Conservation (phyloP, 2,329 filamentous ascomycete species). For the Xylariaceae sp. region DNA sequence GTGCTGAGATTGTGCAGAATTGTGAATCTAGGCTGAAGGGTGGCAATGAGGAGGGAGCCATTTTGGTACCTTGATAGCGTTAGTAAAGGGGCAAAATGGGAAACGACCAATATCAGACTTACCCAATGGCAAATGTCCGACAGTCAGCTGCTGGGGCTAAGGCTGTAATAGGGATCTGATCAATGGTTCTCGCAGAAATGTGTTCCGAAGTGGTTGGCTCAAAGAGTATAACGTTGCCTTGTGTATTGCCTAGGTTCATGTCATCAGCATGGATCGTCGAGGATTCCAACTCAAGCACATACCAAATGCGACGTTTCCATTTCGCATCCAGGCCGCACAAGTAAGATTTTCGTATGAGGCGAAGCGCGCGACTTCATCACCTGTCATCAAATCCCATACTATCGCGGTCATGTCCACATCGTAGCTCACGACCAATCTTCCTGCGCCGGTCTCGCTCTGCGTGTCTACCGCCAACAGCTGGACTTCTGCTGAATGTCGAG, state of each 20-base stretch:
- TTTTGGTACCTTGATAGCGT: conserved; percentile 71
- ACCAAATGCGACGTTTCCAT: conserved; percentile 97
- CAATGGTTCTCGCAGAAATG: conserved; percentile 81
- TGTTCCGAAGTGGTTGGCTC: conserved; percentile 92
- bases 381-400: conserved; percentile 93
- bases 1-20: conserved; percentile 91
- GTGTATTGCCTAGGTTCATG: conserved; percentile 66
- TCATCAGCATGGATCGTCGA: conserved; percentile 3
- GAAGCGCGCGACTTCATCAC: conserved; percentile 87
- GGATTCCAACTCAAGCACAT: conserved; percentile 29
- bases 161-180: conserved; percentile 90
- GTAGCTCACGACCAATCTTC: conserved; percentile 86
- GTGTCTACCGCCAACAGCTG: conserved; percentile 85
- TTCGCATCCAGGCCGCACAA: conserved; percentile 90
- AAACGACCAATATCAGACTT: conserved; percentile 26
- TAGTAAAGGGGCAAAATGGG: conserved; percentile 10
- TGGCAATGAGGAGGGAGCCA: conserved; percentile 86
- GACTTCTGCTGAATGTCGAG: conserved; percentile 78
- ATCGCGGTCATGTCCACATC: conserved; percentile 88
- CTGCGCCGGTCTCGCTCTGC: conserved; percentile 79
- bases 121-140: conserved; percentile 95
- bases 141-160: conserved; percentile 86
- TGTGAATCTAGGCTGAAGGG: conserved; percentile 84
- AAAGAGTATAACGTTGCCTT: conserved; percentile 91
- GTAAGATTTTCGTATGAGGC: conserved; percentile 83